Evolutionary conservation across 192 early-diverging fungal species (phyloP).

Genomic region (Lunasporangiospora selenospora): DNA sequence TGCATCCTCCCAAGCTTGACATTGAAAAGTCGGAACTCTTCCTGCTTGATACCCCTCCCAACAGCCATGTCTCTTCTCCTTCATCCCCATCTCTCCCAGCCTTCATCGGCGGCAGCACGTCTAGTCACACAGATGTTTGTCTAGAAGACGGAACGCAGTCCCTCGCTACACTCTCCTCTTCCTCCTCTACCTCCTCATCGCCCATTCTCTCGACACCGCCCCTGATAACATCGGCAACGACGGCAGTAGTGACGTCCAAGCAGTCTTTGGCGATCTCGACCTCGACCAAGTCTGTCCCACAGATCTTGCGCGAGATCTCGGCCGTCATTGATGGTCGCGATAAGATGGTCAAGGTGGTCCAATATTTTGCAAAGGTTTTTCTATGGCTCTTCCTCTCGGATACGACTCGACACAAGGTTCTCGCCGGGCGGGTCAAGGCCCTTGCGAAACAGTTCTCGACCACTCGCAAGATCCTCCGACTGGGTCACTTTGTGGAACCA

Average conservation of each 20-base stretch:
- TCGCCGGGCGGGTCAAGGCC: slow-evolving; percentile 33
- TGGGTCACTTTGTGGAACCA: slow-evolving; percentile 74
- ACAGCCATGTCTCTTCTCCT: slow-evolving; percentile 32
- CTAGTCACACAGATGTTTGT: no score
- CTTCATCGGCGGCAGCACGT: no score
- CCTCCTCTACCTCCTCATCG: neutral
- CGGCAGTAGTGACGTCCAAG: slow-evolving; percentile 3
- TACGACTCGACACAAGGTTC: slow-evolving; percentile 19
- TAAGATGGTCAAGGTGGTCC: slow-evolving; percentile 80
- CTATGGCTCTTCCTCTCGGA: slow-evolving; percentile 53
- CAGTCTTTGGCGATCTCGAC: no score
- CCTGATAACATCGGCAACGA: neutral
- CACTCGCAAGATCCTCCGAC: slow-evolving; percentile 77
- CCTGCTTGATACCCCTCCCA: slow-evolving; percentile 29
- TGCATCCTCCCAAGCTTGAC: slow-evolving; percentile 19
- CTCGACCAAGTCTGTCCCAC: slow-evolving; percentile 14
- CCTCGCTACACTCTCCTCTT: no score
- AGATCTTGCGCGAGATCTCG: slow-evolving; percentile 67
- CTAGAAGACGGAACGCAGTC: no score
- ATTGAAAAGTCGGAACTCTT: slow-evolving; percentile 14
- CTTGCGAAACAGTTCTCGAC: slow-evolving; percentile 76
- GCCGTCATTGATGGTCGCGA: slow-evolving; percentile 83
- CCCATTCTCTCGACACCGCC: neutral
- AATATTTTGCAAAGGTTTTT: slow-evolving; percentile 79
- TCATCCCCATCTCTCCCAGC: slow-evolving; percentile 21